phyloP scores from a whole-genome alignment of 306 rosid species.

The Acacia crassicarpa region DNA sequence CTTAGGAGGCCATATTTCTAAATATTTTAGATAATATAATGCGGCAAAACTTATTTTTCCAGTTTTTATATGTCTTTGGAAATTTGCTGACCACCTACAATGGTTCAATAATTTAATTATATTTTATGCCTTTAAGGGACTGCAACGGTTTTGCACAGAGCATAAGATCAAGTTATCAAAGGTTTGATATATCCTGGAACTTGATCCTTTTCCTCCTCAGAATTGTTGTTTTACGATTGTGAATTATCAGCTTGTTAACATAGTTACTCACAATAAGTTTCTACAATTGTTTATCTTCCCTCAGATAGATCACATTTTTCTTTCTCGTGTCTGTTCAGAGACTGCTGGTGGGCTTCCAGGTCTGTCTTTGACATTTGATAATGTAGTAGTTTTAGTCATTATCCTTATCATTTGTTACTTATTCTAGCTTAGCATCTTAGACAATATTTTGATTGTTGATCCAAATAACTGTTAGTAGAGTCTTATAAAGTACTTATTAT shows the following conservation, averaged over 20 bases:
- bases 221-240: neutral
- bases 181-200: slow-evolving; percentile 5
- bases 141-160: slow-evolving; percentile 21
- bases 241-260: slow-evolving; percentile 7
- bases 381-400: slow-evolving; percentile 10
- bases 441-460: slow-evolving; percentile 13
- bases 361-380: slow-evolving; percentile 34
- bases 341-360: slow-evolving; percentile 98
- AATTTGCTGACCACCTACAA: neutral
- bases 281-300: slow-evolving; percentile 28
- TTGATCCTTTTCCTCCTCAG: neutral
- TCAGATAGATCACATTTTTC: slow-evolving; percentile 91
- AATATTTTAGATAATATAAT: neutral
- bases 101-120: neutral
- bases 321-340: slow-evolving; percentile 91
- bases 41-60: neutral
- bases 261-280: slow-evolving; percentile 8
- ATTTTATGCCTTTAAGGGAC: neutral
- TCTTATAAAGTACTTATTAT: slow-evolving; percentile 27
- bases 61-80: neutral
- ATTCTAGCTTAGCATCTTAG: neutral
- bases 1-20: neutral
- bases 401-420: slow-evolving; percentile 10
- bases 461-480: slow-evolving; percentile 9
- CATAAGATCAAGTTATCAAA: slow-evolving; percentile 16